These are phyloP conservation scores for Cercophora samala DNA, from an alignment of 495 filamentous ascomycete genomes.

Conservation along the genomic window DNA sequence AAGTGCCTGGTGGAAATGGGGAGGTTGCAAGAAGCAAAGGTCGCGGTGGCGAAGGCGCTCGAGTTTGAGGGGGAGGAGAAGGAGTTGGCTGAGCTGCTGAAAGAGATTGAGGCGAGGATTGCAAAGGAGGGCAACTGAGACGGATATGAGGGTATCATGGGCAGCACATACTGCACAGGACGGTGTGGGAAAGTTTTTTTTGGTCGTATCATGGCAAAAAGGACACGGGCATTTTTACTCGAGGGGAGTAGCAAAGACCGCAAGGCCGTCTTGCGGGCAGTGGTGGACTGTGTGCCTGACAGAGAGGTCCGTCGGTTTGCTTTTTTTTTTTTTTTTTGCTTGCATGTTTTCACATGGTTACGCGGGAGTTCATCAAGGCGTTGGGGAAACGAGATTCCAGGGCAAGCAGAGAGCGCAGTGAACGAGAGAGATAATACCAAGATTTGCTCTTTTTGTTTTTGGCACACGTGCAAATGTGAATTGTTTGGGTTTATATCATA, in stretches of 20 bases:
- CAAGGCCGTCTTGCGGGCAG: too few relatives aligned
- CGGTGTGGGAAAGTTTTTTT: too few relatives aligned
- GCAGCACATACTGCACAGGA: too few relatives aligned
- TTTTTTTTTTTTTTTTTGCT: background rate
- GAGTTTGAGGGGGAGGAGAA: slow-evolving; percentile 78
- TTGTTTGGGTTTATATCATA: background rate
- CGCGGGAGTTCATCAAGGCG: background rate
- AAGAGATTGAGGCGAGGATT: slow-evolving; percentile 59
- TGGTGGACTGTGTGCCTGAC: too few relatives aligned
- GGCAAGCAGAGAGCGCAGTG: background rate
- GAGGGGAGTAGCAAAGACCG: too few relatives aligned
- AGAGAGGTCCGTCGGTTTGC: too few relatives aligned
- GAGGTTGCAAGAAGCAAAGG: slow-evolving; percentile 72
- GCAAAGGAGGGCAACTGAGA: slow-evolving; percentile 23
- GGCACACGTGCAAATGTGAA: background rate
- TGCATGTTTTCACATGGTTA: background rate
- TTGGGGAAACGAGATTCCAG: background rate
- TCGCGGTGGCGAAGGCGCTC: slow-evolving; percentile 66
- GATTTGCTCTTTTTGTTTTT: background rate
- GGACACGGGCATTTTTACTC: too few relatives aligned
- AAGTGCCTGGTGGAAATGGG: slow-evolving; percentile 89
- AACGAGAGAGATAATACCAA: background rate
- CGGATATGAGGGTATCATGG: too few relatives aligned
- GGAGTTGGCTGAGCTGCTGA: slow-evolving; percentile 65
- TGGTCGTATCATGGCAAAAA: too few relatives aligned